phyloP scores from a whole-genome alignment of 208 protist genomes.

The Tetramitus jugosus region DNA sequence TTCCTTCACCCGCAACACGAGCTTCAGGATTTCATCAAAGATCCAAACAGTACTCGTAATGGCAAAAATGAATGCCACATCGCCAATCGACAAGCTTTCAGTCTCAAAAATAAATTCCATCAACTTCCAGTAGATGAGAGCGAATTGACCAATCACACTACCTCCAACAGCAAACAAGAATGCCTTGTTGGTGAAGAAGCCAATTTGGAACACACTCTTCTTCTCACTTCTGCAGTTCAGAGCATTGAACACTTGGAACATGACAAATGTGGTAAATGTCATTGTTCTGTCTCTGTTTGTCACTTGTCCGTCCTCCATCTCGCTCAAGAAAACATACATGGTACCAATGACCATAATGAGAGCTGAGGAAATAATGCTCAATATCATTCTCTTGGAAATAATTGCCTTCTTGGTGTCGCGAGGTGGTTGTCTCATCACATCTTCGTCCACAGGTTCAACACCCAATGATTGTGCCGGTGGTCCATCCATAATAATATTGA shows the following conservation, averaged over 20 bases:
- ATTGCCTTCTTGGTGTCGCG: conserved; percentile 69
- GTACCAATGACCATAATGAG: conserved; percentile 40
- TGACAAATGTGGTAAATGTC: conserved; percentile 50
- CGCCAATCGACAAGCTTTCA: not conserved
- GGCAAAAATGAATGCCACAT: not conserved
- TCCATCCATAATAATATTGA: conserved; percentile 98
- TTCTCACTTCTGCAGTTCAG: conserved; percentile 40
- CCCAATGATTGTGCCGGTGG: conserved; percentile 88
- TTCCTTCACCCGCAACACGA: too few relatives aligned
- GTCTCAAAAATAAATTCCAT: conserved; percentile 17
- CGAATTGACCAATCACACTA: not conserved
- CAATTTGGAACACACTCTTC: conserved; percentile 42
- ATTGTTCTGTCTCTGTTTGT: conserved; percentile 40
- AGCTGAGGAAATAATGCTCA: conserved; percentile 29
- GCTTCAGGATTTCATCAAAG: conserved; percentile 12
- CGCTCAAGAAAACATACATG: conserved; percentile 26
- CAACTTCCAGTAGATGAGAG: not conserved
- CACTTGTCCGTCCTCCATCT: conserved; percentile 31
- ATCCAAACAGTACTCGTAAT: not conserved
- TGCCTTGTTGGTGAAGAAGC: conserved; percentile 21
- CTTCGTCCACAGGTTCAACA: conserved; percentile 72
- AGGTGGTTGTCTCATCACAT: conserved; percentile 77
- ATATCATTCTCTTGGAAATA: conserved; percentile 43
- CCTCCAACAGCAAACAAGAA: not conserved
- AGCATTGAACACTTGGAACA: conserved; percentile 57